Conservation (phyloP, 1,139 yeast genomes). For the Pichia sp. region DNA sequence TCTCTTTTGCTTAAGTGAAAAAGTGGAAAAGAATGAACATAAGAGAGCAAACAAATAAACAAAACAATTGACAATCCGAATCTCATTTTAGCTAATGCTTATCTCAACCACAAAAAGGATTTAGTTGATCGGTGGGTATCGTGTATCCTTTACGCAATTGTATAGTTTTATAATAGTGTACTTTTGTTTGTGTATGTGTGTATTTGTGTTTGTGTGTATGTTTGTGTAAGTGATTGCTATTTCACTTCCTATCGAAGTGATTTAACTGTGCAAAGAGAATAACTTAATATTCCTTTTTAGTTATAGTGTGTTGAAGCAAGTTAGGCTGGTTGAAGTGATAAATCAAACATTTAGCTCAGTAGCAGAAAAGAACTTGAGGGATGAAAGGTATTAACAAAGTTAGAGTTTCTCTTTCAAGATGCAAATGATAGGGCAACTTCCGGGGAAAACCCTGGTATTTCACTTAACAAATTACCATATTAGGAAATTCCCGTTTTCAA, state of each 20-base stretch:
- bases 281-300: neutral
- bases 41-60: constrained; percentile 1
- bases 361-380: too few species aligned
- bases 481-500: neutral
- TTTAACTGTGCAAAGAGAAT: neutral
- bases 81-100: neutral
- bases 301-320: neutral
- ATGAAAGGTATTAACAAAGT: too few species aligned
- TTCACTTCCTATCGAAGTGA: neutral
- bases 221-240: neutral
- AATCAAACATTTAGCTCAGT: neutral
- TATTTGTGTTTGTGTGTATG: neutral
- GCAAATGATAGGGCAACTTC: neutral
- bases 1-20: constrained; percentile 12
- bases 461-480: neutral
- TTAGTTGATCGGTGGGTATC: neutral
- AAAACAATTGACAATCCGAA: neutral
- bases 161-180: neutral
- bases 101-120: neutral
- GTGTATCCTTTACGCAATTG: neutral
- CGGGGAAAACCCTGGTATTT: neutral
- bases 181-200: neutral
- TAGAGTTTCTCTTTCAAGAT: neutral
- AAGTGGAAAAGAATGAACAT: constrained; percentile 12
- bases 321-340: neutral